Evolutionary conservation across 768 basidiomycete species (phyloP).

Genomic region (Leccinum subtestaceum): DNA sequence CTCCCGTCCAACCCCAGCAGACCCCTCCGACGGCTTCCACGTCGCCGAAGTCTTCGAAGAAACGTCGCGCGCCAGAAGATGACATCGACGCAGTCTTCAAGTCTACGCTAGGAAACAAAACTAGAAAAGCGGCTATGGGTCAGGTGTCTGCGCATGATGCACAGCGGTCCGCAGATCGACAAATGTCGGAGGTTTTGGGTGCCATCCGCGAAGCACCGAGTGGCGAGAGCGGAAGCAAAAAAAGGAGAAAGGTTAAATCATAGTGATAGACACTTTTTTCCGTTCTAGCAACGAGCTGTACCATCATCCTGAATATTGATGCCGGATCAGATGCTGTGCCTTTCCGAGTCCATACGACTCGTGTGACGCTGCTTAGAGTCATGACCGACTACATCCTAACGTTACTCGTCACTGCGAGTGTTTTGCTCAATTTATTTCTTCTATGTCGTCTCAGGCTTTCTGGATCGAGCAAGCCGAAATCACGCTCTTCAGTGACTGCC

Average conservation of each 20-base stretch:
- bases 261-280: background rate
- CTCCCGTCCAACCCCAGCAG: background rate
- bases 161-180: slow-evolving; percentile 31
- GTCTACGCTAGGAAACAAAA: slow-evolving; percentile 51
- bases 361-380: background rate
- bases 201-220: slow-evolving; percentile 60
- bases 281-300: background rate
- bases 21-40: background rate
- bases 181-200: slow-evolving; percentile 49
- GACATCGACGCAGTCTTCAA: slow-evolving; percentile 79
- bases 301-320: background rate
- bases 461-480: background rate
- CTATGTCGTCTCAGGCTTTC: slow-evolving; percentile 6
- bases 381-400: background rate
- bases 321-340: background rate
- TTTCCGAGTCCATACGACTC: background rate
- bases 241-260: slow-evolving; percentile 28
- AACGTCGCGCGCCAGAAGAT: slow-evolving; percentile 45
- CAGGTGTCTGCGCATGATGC: slow-evolving; percentile 8
- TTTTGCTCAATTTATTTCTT: slow-evolving; percentile 20
- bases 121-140: slow-evolving; percentile 52
- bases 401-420: slow-evolving; percentile 11
- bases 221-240: slow-evolving; percentile 38
- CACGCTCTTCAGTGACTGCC: background rate
- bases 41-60: slow-evolving; percentile 43